These are phyloP conservation scores for Picea mariana DNA, from an alignment of 83 land plant genomes.

Conservation along the genomic window DNA sequence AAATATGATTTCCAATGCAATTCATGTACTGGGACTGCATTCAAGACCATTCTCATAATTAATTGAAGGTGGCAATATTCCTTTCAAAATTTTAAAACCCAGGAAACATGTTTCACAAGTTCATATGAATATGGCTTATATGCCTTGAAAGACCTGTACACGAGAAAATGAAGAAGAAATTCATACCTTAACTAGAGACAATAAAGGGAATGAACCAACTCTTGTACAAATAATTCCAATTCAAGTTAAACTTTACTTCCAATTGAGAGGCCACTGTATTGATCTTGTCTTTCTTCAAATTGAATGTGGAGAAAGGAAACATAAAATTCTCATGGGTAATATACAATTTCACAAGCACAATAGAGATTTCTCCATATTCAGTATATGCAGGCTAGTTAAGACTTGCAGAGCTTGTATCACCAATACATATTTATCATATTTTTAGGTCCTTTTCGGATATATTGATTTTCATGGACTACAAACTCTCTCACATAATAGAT, in stretches of 20 bases:
- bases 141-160: too few relatives aligned
- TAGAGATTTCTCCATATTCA: constrained; percentile 43
- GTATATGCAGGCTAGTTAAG: constrained; percentile 40
- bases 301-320: constrained; percentile 35
- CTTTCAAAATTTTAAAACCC: too few relatives aligned
- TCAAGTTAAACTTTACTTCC: constrained; percentile 44
- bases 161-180: too few relatives aligned
- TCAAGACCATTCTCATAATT: too few relatives aligned
- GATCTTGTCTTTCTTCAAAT: constrained; percentile 39
- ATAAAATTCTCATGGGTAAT: constrained; percentile 24
- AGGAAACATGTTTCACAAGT: too few relatives aligned
- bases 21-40: too few relatives aligned
- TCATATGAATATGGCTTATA: too few relatives aligned
- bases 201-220: constrained; percentile 37
- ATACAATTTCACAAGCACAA: constrained; percentile 29
- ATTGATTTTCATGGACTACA: constrained; percentile 31
- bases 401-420: constrained; percentile 39
- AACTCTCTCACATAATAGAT: too few relatives aligned
- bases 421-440: constrained; percentile 45
- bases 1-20: too few relatives aligned
- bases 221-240: constrained; percentile 63
- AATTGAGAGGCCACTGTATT: constrained; percentile 43
- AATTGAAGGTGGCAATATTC: too few relatives aligned
- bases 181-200: constrained; percentile 52
- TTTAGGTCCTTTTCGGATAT: constrained; percentile 51